phyloP scores from a whole-genome alignment of 1,284 basidiomycete species.

The Sparassis latifolia region DNA sequence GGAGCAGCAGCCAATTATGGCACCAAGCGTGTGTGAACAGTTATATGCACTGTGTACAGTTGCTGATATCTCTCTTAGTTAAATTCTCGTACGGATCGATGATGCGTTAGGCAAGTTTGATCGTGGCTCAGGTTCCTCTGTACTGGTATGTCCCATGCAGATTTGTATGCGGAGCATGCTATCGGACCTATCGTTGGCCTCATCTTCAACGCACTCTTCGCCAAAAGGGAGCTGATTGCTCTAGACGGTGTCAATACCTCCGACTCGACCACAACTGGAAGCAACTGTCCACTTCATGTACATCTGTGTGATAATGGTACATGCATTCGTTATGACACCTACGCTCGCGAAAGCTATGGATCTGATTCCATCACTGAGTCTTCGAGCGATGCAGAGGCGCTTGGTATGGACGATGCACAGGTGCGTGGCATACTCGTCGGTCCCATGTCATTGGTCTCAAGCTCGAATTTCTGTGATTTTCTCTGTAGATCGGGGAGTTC shows the following conservation, averaged over 20 bases:
- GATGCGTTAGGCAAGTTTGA: conserved; percentile 53
- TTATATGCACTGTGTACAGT: too few species aligned
- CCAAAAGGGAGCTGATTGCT: conserved; percentile 52
- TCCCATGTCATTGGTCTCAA: neutral
- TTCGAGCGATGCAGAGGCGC: conserved; percentile 63
- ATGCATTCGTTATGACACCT: conserved; percentile 53
- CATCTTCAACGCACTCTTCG: conserved; percentile 76
- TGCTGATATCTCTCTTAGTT: conserved; percentile 31
- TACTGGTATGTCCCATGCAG: conserved; percentile 20
- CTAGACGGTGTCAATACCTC: conserved; percentile 74
- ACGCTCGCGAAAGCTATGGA: conserved; percentile 59
- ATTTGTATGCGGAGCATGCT: conserved; percentile 89
- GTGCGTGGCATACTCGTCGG: conserved; percentile 31
- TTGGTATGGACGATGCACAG: conserved; percentile 84
- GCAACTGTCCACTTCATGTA: conserved; percentile 83
- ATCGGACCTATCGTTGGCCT: conserved; percentile 86
- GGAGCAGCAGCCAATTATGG: conserved; percentile 82
- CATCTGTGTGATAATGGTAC: conserved; percentile 61
- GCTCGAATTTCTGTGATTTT: neutral
- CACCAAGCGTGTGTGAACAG: conserved; percentile 61
- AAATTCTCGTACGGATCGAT: conserved; percentile 65
- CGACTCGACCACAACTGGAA: conserved; percentile 53
- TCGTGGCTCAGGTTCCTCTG: neutral
- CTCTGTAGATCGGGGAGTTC: conserved; percentile 64
- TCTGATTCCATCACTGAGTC: conserved; percentile 75